These are phyloP conservation scores for Capsella rubella DNA, from an alignment of 441 rosid genomes.

Conservation along the genomic window DNA sequence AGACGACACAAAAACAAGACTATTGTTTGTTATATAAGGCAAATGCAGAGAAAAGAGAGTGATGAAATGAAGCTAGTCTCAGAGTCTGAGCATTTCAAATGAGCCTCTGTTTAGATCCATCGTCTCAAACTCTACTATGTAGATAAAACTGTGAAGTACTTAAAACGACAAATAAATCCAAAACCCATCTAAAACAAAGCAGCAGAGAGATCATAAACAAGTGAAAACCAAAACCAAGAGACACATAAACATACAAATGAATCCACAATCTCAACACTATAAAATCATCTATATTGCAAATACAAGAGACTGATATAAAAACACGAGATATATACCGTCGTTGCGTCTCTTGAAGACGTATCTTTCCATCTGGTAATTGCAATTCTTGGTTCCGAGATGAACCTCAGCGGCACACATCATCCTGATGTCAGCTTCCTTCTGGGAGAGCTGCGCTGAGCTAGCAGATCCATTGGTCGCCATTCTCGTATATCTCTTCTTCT, in stretches of 20 bases:
- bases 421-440: constrained; percentile 79
- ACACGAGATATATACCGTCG: constrained; percentile 56
- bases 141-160: neutral
- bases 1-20: neutral
- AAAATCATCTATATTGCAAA: neutral
- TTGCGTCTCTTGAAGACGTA: constrained; percentile 92
- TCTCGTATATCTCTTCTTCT: constrained; percentile 19
- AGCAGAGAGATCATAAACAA: neutral
- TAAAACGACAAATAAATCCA: constrained; percentile 11
- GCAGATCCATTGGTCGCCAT: constrained; percentile 57
- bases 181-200: constrained; percentile 12
- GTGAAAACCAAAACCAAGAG: no score
- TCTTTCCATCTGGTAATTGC: constrained; percentile 94
- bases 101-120: constrained; percentile 16
- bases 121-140: neutral
- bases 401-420: constrained; percentile 95
- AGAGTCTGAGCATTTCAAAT: neutral
- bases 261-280: neutral
- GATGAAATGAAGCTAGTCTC: neutral
- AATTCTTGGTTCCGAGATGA: constrained; percentile 90
- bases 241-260: constrained; percentile 2
- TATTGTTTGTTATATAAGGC: neutral
- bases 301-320: neutral
- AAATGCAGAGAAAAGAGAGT: neutral
- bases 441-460: constrained; percentile 56